These are phyloP conservation scores for Breviolum minutum DNA, from an alignment of 73 alveolate genomes.

Conservation along the genomic window DNA sequence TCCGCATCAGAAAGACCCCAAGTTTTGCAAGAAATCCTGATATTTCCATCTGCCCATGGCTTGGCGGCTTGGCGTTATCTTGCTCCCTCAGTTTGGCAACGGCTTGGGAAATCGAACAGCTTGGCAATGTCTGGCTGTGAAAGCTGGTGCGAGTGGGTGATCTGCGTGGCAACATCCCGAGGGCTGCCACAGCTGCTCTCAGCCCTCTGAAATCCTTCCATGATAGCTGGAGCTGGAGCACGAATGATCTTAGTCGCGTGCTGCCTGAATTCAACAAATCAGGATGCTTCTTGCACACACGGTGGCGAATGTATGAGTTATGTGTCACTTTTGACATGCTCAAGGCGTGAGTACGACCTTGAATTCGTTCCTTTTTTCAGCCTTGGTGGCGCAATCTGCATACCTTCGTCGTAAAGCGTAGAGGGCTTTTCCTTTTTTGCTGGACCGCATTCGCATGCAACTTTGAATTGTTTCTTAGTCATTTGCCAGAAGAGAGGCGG, in stretches of 20 bases:
- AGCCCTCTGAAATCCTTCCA: not conserved
- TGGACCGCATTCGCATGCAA: no score
- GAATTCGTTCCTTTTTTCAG: conserved; percentile 4
- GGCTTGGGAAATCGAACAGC: not conserved
- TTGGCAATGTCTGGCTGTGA: conserved; percentile 17
- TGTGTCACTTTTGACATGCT: conserved; percentile 12
- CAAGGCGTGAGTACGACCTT: conserved; percentile 26
- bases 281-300: not conserved
- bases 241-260: no score
- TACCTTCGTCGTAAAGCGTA: no score
- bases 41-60: not conserved
- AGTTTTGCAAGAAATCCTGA: not conserved
- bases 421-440: no score
- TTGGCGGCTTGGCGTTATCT: no score
- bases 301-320: not conserved
- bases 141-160: conserved; percentile 39
- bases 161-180: conserved; percentile 58
- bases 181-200: conserved; percentile 35
- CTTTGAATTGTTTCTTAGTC: no score
- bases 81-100: not conserved
- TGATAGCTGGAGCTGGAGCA: no score
- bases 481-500: no score
- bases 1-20: not conserved
- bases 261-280: not conserved
- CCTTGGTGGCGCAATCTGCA: not conserved